Conservation (phyloP, 345 rosid species). For the Conringia planisiliqua region DNA sequence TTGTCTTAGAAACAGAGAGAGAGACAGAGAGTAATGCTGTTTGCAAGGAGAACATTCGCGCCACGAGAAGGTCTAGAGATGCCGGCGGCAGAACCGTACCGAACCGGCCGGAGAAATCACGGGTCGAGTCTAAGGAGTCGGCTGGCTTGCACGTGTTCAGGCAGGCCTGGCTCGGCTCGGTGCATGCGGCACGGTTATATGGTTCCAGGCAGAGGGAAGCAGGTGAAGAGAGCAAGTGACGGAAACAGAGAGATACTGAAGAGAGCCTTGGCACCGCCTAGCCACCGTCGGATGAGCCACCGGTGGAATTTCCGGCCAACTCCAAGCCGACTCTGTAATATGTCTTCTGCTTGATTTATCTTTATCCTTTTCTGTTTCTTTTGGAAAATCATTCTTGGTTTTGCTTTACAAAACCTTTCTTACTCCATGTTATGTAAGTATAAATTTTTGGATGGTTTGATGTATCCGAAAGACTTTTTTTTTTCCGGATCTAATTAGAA, state of each 20-base stretch:
- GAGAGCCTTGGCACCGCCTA: slow-evolving; percentile 44
- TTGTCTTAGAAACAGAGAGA: neutral
- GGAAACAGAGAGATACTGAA: slow-evolving; percentile 37
- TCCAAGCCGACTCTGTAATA: slow-evolving; percentile 48
- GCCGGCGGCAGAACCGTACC: neutral
- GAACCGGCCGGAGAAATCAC: neutral
- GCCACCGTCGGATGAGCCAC: slow-evolving; percentile 28
- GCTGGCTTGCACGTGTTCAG: slow-evolving; percentile 16
- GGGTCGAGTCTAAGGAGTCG: neutral
- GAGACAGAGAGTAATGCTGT: neutral
- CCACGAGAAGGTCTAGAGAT: slow-evolving; percentile 10
- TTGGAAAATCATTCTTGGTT: neutral
- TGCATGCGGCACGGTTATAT: slow-evolving; percentile 35
- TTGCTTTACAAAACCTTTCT: neutral
- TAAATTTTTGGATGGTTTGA: neutral
- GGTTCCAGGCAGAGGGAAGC: slow-evolving; percentile 32
- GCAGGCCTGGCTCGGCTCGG: slow-evolving; percentile 21
- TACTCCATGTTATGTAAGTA: neutral
- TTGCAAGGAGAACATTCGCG: slow-evolving; percentile 1
- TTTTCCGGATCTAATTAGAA: neutral
- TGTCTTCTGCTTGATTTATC: slow-evolving; percentile 36
- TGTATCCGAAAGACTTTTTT: neutral
- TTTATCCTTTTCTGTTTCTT: neutral
- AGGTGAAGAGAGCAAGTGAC: slow-evolving; percentile 20
- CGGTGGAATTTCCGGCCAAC: slow-evolving; percentile 48